These are phyloP conservation scores for Urochloa ruziziensis DNA, from an alignment of 176 grass and related monocot genomes.

Conservation along the genomic window DNA sequence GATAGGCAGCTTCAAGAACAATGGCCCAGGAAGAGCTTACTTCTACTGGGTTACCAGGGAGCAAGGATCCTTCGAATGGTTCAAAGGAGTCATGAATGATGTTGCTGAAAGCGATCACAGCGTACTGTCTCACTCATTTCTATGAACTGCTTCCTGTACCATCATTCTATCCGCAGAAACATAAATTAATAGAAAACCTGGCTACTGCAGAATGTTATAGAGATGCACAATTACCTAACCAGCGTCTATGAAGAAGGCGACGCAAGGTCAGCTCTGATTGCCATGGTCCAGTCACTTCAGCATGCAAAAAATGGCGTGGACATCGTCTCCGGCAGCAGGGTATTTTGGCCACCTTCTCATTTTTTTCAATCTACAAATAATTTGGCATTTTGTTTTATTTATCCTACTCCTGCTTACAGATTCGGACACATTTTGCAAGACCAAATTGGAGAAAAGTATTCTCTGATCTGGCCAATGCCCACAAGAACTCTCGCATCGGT, in stretches of 20 bases:
- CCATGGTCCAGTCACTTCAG: slow-evolving; percentile 96
- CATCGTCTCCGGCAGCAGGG: slow-evolving; percentile 91
- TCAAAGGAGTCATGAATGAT: slow-evolving; percentile 99
- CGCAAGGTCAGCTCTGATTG: slow-evolving; percentile 87
- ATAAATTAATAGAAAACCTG: slow-evolving; percentile 33
- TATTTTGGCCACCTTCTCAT: slow-evolving; percentile 15
- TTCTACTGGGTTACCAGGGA: slow-evolving; percentile 99
- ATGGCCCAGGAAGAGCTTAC: slow-evolving; percentile 88
- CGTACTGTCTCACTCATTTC: slow-evolving; percentile 40
- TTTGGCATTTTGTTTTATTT: neutral
- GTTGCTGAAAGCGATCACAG: slow-evolving; percentile 84
- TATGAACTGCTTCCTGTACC: slow-evolving; percentile 11
- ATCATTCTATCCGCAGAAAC: neutral
- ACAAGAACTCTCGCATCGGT: slow-evolving; percentile 90
- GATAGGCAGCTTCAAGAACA: slow-evolving; percentile 61
- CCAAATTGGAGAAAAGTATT: slow-evolving; percentile 99
- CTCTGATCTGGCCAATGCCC: slow-evolving; percentile 70
- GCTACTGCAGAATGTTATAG: slow-evolving; percentile 81
- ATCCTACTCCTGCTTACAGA: slow-evolving; percentile 46
- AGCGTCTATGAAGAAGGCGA: slow-evolving; percentile 99
- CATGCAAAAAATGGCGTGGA: slow-evolving; percentile 91
- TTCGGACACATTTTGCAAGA: slow-evolving; percentile 95
- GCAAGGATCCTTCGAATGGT: slow-evolving; percentile 99
- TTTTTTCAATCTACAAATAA: neutral
- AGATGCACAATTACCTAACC: slow-evolving; percentile 99